Base-by-base conservation (phyloP, 805 yeast genomes). In the Jamesozyma lodderae region DNA sequence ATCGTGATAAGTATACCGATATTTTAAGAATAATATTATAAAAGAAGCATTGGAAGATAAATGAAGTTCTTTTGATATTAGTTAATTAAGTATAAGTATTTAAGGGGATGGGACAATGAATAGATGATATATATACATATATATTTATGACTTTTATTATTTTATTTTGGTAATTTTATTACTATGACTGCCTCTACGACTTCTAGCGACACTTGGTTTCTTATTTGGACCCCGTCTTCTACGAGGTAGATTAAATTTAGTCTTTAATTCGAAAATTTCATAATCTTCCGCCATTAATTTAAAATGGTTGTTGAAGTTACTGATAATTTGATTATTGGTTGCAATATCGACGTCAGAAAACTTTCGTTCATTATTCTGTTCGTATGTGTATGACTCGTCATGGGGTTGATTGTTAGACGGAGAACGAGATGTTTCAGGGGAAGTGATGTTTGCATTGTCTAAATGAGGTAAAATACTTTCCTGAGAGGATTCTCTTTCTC, bases 261-360 rank as follows among this genome's bases (percentile, higher is more conserved):
- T 35, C 32, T 46, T 40, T 9, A 50, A 36, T 38, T 52, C 58
- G 37, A 50, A 53, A 6, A 48, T 45, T 38, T 55, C 60, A 38
- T 54, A 54, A 35, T 51, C 50, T 31, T 54, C 60, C 3, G 55
- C 57, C 41, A 52, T 45, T 16, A 44, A 35, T 35, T 51, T 51
- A 42, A 57, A 57, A 40, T 55, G 55, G n/a, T 40, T 40, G 20
- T 54, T 51, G 32, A 52, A 56, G 36, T 54, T 56, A 17, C 50
- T 32, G 13, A 46, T 38, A 8, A 54, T 36, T 38, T 48, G 58
- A 22, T 40, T 41, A 24, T 35, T 41, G 13, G 23, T 32, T 4
- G 37, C 30, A 3, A 25, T 15, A 5, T 19, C 33, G 3, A 19
- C 23, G 3, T 25, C 13, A 4, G 15, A 15, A 31, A n/a, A 30